These are phyloP conservation scores for Penicillium angulare DNA, from an alignment of 495 filamentous ascomycete genomes.

Conservation along the genomic window DNA sequence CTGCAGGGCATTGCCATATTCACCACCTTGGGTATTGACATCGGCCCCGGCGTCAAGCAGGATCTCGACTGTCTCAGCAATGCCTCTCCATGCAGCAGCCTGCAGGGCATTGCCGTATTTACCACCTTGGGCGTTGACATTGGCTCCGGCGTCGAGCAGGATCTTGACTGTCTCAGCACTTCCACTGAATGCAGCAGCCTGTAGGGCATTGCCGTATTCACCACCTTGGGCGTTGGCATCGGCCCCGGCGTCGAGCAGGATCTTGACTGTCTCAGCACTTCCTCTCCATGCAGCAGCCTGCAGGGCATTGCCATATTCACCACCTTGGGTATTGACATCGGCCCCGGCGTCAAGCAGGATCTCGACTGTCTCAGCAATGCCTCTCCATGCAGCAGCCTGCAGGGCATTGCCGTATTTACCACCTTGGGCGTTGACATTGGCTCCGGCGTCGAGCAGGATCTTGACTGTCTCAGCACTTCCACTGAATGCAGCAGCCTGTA, in stretches of 20 bases:
- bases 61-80: too few relatives aligned
- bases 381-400: too few relatives aligned
- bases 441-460: too few relatives aligned
- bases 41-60: too few relatives aligned
- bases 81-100: too few relatives aligned
- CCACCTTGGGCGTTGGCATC: constrained; percentile 3
- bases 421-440: too few relatives aligned
- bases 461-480: too few relatives aligned
- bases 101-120: not conserved
- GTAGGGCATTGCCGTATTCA: not conserved
- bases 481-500: constrained; percentile 7
- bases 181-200: not conserved
- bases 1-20: too few relatives aligned
- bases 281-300: not conserved
- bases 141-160: not conserved
- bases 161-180: not conserved
- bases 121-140: not conserved
- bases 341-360: too few relatives aligned
- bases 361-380: too few relatives aligned
- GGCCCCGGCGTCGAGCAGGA: not conserved
- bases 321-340: not conserved
- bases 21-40: too few relatives aligned
- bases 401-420: too few relatives aligned
- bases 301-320: not conserved
- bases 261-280: not conserved